Base-by-base conservation (phyloP, 2,329 filamentous ascomycete species). In the Cryphonectria carpinicola region DNA sequence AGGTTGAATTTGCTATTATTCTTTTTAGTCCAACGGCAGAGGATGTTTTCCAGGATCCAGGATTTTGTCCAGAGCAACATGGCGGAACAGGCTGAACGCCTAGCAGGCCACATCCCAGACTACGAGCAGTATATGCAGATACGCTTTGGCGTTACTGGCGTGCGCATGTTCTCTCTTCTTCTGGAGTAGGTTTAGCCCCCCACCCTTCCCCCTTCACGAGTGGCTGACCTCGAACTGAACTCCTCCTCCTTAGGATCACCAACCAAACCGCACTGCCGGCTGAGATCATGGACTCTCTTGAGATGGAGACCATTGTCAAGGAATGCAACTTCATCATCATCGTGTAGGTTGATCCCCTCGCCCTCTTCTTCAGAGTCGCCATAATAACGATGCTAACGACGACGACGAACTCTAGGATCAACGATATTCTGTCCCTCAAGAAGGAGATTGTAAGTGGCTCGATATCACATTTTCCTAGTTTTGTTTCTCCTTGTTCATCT, bases 391-490 rank as follows among this genome's bases (percentile, higher is more conserved):
- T 4, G 11, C 69, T 72, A 14, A 72, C 17, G 10, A 7, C 6
- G 10, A 7, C 6, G 3, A 32, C 32, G 14, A 3, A 32, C 4
- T 37, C 4, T 37, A 75, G 74, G 13, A 63, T 72, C 65, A 75
- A 75, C 61, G 74, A 75, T 46, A 72, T 75, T 13, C 64, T 74
- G 1, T 75, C 74, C 1, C 69, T 75, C n/a, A 75, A 75, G 62
- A 75, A 75, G 61, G 74, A 75, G 39, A 72, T 75, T 25, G 74
- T 74, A 52, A 64, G 72, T 66, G n/a, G 14, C n/a, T 41, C 11
- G 17, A 6, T 22, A 19, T 22, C 3, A 8, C 22, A 4, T 6
- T 32, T 13, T 22, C n/a, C 4, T n/a, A 41, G 3, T n/a, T 25
- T 17, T 19, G 14, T 17, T 17, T 2, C 13, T 56, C 25, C 11